Evolutionary conservation across 495 filamentous ascomycete genomes (phyloP), one percentile per base, ranked within the genome.

Genomic region (Xylaria bambusicola): DNA sequence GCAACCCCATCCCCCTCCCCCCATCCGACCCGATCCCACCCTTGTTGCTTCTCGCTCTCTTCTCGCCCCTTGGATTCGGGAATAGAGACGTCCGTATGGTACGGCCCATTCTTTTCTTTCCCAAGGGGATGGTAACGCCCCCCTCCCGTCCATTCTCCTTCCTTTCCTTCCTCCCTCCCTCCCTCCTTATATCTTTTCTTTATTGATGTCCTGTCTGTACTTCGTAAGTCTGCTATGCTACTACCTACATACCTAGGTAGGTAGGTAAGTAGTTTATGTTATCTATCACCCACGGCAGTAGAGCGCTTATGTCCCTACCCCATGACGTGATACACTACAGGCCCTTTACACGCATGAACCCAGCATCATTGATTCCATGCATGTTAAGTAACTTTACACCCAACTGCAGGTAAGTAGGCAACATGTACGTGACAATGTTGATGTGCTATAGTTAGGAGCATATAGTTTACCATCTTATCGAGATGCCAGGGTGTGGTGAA

Each of bases 41-140:
- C 31, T 10, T 6, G 36, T 6, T 13, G 17, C 18, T 6, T 6
- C 10, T 15, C 41, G 17, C 41, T 18, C 41, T 6, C 3, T 44
- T 20, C 10, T 13, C 5, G 10, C 17, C 18, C n/a, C 41, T 44
- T 44, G 18, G n/a, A 44, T 13, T 38, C 36, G 36, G 36, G 36
- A 38, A 3, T 6, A 38, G 36, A 3, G 12, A 38, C 6, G 36
- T 6, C 36, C 36, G n/a, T n/a, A n/a, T n/a, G n/a, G 31, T 40
- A 17, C 3, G 10, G 18, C 17, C 29, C 48, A 51, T 8, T 27
- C 29, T 51, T 13, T 6, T n/a, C n/a, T n/a, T 29, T 47, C 53
- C 53, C 53, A 46, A 26, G 42, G 42, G 29, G 20, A 27, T 20
- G 53, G 53, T 56, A 56, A n/a, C 31, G 42, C 29, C 38, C 7